Evolutionary conservation across 169 alveolate species (phyloP).

Genomic region (Plasmodium relictum): DNA sequence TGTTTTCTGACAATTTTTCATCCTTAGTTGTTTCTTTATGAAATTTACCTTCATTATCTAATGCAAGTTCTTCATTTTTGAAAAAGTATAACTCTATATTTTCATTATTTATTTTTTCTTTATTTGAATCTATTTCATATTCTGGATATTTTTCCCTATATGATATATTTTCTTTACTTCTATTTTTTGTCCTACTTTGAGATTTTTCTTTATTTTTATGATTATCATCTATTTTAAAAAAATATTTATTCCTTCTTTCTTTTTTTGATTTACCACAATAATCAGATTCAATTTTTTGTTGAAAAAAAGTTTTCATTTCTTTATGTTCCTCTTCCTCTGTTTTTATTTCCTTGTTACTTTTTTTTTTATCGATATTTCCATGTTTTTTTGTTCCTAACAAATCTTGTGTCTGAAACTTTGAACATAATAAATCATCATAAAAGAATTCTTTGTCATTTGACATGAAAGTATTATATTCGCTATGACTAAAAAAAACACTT

Average conservation of each 20-base stretch:
- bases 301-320: background rate
- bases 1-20: constrained; percentile 19
- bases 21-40: background rate
- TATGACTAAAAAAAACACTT: constrained; percentile 13
- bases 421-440: constrained; percentile 3
- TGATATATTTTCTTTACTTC: background rate
- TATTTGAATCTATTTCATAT: background rate
- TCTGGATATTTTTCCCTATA: background rate
- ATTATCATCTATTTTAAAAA: background rate
- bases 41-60: background rate
- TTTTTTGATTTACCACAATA: background rate
- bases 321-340: background rate
- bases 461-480: background rate
- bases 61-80: background rate
- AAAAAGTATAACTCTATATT: background rate
- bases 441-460: constrained; percentile 1
- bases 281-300: background rate
- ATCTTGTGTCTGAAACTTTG: constrained; percentile 17
- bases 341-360: background rate
- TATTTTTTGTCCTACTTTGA: background rate
- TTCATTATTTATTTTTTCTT: background rate
- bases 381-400: constrained; percentile 12
- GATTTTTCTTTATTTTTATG: background rate
- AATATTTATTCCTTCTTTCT: background rate
- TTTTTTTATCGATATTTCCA: constrained; percentile 13